A percentile compares a stretch with the other conserved stretches of the same genome.
Conservation (phyloP, 371 early-diverging fungal genomes). For the Zychaea mexicana region DNA sequence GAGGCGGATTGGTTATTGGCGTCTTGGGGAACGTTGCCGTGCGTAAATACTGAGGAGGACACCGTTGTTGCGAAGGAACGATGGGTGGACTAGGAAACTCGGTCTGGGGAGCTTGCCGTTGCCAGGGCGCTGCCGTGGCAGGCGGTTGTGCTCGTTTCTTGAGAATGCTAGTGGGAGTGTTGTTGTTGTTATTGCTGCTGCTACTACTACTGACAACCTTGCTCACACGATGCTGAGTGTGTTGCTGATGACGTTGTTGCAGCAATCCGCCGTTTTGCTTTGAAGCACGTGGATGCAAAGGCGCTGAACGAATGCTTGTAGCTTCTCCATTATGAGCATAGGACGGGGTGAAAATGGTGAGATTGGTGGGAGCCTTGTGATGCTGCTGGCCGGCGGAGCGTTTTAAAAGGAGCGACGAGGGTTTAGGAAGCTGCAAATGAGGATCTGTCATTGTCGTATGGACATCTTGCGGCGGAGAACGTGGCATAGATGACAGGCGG, state of each 20-base stretch:
- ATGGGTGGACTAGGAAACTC: conserved; percentile 48
- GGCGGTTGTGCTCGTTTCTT: conserved; percentile 16
- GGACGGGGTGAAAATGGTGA: conserved; percentile 63
- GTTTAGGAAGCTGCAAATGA: conserved; percentile 24
- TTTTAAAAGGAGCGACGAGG: conserved; percentile 45
- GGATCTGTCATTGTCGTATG: background rate
- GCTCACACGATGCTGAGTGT: conserved; percentile 9
- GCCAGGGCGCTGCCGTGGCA: conserved; percentile 23
- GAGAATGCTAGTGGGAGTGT: too few species aligned
- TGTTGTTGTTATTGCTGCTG: background rate
- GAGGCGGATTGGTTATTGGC: conserved; percentile 5
- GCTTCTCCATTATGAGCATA: conserved; percentile 42
- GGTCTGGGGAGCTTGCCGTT: conserved; percentile 21
- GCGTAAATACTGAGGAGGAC: conserved; percentile 16
- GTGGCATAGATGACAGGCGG: conserved; percentile 16
- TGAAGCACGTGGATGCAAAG: conserved; percentile 30
- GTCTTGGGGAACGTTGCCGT: conserved; percentile 22
- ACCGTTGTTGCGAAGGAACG: conserved; percentile 43
- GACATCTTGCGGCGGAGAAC: conserved; percentile 3
- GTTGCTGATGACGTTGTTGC: background rate
- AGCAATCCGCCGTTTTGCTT: conserved; percentile 3
- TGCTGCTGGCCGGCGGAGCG: conserved; percentile 43
- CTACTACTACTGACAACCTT: conserved; percentile 10
- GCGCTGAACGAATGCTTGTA: conserved; percentile 54
- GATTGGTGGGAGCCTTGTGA: conserved; percentile 53